Conservation (phyloP, 495 filamentous ascomycete species). For the Aspergillus carlsbadensis region DNA sequence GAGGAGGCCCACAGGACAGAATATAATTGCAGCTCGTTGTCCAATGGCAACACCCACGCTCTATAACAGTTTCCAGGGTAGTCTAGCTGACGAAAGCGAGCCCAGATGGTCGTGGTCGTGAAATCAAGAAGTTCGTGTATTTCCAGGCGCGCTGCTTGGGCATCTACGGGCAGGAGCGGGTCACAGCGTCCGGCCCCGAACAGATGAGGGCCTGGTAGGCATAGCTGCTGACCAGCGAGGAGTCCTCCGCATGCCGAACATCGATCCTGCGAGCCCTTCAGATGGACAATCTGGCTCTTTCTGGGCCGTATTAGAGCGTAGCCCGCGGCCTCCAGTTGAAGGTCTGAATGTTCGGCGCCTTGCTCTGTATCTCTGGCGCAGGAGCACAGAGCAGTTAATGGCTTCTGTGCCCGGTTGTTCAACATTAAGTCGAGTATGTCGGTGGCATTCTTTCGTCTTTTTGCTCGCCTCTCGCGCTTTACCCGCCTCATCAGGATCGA, state of each 20-base stretch:
- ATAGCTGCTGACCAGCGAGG: too few species aligned
- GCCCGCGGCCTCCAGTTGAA: too few species aligned
- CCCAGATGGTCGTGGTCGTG: background rate
- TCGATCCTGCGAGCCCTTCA: too few species aligned
- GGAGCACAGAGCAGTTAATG: too few species aligned
- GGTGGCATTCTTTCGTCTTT: background rate
- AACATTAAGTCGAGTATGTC: slow-evolving; percentile 1
- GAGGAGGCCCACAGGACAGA: background rate
- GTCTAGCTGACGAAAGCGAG: background rate
- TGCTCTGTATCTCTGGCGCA: too few species aligned
- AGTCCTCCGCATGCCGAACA: too few species aligned
- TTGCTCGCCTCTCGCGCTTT: background rate
- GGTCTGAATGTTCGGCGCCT: too few species aligned
- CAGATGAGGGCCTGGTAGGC: background rate
- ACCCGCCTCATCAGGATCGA: background rate
- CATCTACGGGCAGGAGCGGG: slow-evolving; percentile 5
- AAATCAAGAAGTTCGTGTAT: slow-evolving; percentile 8
- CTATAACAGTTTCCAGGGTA: slow-evolving; percentile 4
- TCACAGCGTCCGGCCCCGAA: slow-evolving; percentile 2
- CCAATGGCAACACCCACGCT: background rate
- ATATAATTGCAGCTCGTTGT: background rate
- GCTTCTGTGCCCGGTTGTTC: background rate
- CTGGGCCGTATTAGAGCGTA: too few species aligned
- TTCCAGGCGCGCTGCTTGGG: background rate
- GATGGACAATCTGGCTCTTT: too few species aligned